Conservation (phyloP, 148 eudicot genomes). For the Bassia scoparia region DNA sequence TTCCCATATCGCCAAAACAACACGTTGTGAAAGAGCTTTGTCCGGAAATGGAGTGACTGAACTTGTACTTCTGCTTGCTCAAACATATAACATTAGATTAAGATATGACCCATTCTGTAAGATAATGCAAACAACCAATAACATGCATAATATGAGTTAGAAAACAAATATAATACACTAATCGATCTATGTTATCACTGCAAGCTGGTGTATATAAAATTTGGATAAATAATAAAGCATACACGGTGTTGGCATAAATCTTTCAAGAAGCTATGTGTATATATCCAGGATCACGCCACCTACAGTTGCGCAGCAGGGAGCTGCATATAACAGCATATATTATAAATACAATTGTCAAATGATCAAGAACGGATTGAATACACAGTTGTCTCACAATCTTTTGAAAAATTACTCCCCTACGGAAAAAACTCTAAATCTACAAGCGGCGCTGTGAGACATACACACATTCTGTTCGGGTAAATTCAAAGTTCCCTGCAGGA, state of each 20-base stretch:
- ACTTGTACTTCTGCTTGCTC: conserved; percentile 46
- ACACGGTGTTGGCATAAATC: conserved; percentile 71
- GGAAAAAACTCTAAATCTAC: too few species aligned
- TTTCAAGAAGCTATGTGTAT: conserved; percentile 75
- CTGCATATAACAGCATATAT: conserved; percentile 25
- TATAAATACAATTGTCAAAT: background rate
- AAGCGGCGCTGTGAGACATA: too few species aligned
- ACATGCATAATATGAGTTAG: background rate
- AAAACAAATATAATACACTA: too few species aligned
- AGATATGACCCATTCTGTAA: conserved; percentile 64
- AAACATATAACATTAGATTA: conserved; percentile 46
- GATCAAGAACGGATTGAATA: background rate
- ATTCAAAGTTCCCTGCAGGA: conserved; percentile 66
- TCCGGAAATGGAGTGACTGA: conserved; percentile 74
- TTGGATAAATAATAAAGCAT: conserved; percentile 1
- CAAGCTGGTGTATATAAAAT: background rate
- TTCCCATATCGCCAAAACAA: conserved; percentile 84
- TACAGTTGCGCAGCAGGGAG: conserved; percentile 72
- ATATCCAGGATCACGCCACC: conserved; percentile 93
- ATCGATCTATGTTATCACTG: too few species aligned
- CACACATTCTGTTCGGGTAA: conserved; percentile 63
- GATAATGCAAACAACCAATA: conserved; percentile 33
- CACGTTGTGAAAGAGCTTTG: conserved; percentile 55
- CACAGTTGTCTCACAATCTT: background rate
- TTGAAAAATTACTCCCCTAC: too few species aligned